Conservation (phyloP, 768 basidiomycete species). For the Russula griseocarnosa region DNA sequence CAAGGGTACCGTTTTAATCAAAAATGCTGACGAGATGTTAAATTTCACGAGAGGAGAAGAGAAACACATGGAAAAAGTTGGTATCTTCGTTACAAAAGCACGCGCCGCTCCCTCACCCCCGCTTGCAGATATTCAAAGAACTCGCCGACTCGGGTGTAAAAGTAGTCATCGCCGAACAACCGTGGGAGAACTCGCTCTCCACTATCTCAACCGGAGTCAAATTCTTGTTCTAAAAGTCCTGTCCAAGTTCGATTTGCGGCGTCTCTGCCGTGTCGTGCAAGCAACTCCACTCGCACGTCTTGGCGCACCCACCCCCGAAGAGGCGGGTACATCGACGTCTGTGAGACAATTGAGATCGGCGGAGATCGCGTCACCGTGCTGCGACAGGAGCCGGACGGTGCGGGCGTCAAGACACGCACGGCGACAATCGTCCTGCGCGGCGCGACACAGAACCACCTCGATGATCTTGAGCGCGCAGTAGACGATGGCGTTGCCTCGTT, state of each 20-base stretch:
- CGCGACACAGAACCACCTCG: slow-evolving; percentile 89
- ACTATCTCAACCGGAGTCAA: slow-evolving; percentile 90
- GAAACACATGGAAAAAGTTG: slow-evolving; percentile 87
- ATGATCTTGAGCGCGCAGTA: slow-evolving; percentile 93
- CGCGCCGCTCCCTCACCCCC: slow-evolving; percentile 6
- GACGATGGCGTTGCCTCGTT: slow-evolving; percentile 98
- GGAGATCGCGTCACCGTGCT: slow-evolving; percentile 98
- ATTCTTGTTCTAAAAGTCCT: slow-evolving; percentile 96
- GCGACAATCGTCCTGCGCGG: slow-evolving; percentile 95
- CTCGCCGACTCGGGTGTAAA: slow-evolving; percentile 94
- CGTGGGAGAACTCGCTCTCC: slow-evolving; percentile 92
- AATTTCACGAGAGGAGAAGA: slow-evolving; percentile 97
- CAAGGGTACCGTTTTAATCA: slow-evolving; percentile 95
- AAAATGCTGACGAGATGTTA: slow-evolving; percentile 93
- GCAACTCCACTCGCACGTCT: slow-evolving; percentile 95
- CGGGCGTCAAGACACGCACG: slow-evolving; percentile 74
- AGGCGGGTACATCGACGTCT: slow-evolving; percentile 92
- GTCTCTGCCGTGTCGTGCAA: slow-evolving; percentile 91
- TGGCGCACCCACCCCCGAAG: slow-evolving; percentile 93
- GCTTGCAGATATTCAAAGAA: slow-evolving; percentile 83
- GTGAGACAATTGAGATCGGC: slow-evolving; percentile 94
- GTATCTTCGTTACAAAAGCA: neutral
- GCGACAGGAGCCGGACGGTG: slow-evolving; percentile 55
- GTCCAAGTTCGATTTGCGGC: slow-evolving; percentile 95
- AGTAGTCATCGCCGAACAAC: slow-evolving; percentile 86